Percentiles rank a stretch among this genome's conserved stretches.
These are phyloP conservation scores for Phragmites australis DNA, from an alignment of 176 grass and related monocot species.

Conservation along the genomic window DNA sequence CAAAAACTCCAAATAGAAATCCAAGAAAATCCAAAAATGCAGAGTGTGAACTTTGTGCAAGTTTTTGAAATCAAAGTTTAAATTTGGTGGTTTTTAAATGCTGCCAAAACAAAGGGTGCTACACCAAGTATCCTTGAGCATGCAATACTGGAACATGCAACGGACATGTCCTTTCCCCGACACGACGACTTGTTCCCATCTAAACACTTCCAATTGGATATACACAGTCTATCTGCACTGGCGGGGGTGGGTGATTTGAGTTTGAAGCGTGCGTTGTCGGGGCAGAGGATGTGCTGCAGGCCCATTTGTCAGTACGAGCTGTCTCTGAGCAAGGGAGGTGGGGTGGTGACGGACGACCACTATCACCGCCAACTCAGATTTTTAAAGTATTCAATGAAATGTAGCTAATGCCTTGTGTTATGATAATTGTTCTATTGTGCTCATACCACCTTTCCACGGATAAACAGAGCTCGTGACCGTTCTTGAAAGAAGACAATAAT, in stretches of 20 bases:
- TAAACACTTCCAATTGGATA: neutral
- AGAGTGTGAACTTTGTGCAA: too few relatives aligned
- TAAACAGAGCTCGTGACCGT: neutral
- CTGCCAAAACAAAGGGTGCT: too few relatives aligned
- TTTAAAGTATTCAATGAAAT: neutral
- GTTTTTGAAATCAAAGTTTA: too few relatives aligned
- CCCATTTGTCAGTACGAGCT: neutral
- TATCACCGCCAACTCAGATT: neutral
- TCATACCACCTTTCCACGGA: neutral
- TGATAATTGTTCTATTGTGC: neutral
- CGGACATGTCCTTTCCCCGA: neutral
- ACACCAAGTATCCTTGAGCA: neutral
- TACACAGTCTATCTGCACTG: too few relatives aligned
- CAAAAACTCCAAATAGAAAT: too few relatives aligned
- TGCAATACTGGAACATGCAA: neutral
- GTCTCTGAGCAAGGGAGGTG: too few relatives aligned
- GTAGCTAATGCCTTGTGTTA: neutral
- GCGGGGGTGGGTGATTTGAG: too few relatives aligned
- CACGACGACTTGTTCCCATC: slow-evolving; percentile 24
- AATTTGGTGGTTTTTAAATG: too few relatives aligned
- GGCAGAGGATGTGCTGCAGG: too few relatives aligned
- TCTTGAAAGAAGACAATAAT: neutral
- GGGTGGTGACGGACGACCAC: slow-evolving; percentile 15
- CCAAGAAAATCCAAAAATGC: too few relatives aligned
- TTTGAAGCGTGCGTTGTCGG: too few relatives aligned